Conservation (phyloP, 805 yeast genomes). For the Maudiozyma turicensis region DNA sequence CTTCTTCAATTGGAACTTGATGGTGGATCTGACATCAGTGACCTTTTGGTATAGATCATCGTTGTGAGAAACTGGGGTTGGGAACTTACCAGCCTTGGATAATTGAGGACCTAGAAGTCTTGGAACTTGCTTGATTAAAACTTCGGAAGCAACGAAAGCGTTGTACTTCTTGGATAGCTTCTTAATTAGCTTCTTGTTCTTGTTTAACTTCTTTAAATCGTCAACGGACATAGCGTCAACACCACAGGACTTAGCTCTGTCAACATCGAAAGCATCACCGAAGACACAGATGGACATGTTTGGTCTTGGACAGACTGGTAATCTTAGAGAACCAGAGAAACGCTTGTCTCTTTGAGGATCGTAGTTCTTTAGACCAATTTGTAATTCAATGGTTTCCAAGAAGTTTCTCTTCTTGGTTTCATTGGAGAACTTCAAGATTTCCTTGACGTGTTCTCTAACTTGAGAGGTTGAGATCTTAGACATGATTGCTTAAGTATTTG, state of each 20-base stretch:
- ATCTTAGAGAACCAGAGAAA: constrained; percentile 98
- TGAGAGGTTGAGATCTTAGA: constrained; percentile 85
- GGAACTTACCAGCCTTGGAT: constrained; percentile 99
- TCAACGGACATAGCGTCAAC: constrained; percentile 99
- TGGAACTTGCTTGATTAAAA: constrained; percentile 98
- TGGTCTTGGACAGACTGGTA: constrained; percentile 99
- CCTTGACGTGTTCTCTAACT: constrained; percentile 94
- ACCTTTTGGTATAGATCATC: constrained; percentile 96
- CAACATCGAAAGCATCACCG: constrained; percentile 99
- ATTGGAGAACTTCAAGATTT: constrained; percentile 79
- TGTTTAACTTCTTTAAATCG: constrained; percentile 99
- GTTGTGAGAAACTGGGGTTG: constrained; percentile 99
- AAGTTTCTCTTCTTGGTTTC: constrained; percentile 99
- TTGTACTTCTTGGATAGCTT: constrained; percentile 99
- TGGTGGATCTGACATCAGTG: constrained; percentile 96
- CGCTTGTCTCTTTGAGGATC: constrained; percentile 99
- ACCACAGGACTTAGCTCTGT: constrained; percentile 99
- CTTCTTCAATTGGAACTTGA: constrained; percentile 99
- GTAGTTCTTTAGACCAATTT: constrained; percentile 99
- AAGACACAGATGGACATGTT: constrained; percentile 99
- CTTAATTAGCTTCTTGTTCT: constrained; percentile 99
- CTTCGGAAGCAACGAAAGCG: constrained; percentile 99
- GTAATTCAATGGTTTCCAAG: constrained; percentile 99
- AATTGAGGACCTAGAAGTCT: constrained; percentile 99
- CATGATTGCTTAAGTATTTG: constrained; percentile 35